Evolutionary conservation across 352 stramenopile species (phyloP).

Genomic region (Phytophthora litchii): DNA sequence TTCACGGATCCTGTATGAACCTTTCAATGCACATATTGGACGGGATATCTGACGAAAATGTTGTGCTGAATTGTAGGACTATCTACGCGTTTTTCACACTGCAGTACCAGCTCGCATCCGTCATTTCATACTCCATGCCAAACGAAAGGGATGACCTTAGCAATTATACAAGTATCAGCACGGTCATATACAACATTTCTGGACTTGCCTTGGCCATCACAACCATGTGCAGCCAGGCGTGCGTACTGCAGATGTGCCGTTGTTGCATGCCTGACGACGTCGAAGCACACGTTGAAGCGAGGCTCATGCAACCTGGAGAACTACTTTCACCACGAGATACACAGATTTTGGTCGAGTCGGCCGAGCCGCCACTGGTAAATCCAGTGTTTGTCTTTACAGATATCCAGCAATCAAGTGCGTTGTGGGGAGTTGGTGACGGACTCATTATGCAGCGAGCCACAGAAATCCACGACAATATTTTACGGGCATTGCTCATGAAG

Average conservation of each 20-base stretch:
- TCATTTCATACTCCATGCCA: constrained; percentile 43
- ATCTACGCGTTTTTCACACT: constrained; percentile 62
- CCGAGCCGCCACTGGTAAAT: constrained; percentile 42
- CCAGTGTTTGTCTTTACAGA: constrained; percentile 71
- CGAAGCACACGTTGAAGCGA: constrained; percentile 39
- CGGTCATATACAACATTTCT: constrained; percentile 44
- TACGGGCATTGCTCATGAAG: constrained; percentile 41
- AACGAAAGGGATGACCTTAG: constrained; percentile 23
- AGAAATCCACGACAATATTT: constrained; percentile 61
- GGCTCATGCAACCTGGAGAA: constrained; percentile 38
- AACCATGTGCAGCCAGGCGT: constrained; percentile 50
- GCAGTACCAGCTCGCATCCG: constrained; percentile 54
- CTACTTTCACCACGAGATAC: constrained; percentile 33
- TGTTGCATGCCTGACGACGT: constrained; percentile 45
- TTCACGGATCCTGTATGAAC: constrained; percentile 52
- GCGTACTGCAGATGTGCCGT: constrained; percentile 36
- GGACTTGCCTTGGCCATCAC: constrained; percentile 41
- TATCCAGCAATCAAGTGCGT: constrained; percentile 60
- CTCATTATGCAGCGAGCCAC: constrained; percentile 53
- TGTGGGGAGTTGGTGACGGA: constrained; percentile 48
- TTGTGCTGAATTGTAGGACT: constrained; percentile 15
- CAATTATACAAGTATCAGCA: constrained; percentile 41
- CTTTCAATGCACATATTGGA: not conserved
- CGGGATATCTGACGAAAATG: too few species aligned
- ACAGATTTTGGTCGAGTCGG: constrained; percentile 31